These are phyloP conservation scores for Annona squamosa DNA, from an alignment of 164 flowering plant genomes.

Conservation along the genomic window DNA sequence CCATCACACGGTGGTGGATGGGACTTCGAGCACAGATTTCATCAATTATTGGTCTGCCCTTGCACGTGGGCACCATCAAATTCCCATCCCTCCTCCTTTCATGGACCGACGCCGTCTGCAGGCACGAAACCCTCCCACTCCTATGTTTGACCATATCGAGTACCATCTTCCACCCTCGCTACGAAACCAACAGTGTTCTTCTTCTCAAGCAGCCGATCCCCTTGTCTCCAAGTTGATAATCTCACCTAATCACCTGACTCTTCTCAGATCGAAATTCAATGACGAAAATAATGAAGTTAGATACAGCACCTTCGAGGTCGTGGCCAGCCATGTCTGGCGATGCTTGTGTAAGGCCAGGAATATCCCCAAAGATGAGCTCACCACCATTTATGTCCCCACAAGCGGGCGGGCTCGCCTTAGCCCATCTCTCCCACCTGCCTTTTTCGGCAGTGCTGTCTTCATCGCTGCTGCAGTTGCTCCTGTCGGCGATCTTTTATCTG, in stretches of 20 bases:
- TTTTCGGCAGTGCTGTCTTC: slow-evolving; percentile 26
- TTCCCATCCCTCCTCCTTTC: slow-evolving; percentile 40
- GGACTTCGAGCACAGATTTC: slow-evolving; percentile 54
- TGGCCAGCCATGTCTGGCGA: slow-evolving; percentile 34
- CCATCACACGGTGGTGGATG: slow-evolving; percentile 69
- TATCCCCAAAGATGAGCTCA: slow-evolving; percentile 11
- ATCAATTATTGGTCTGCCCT: slow-evolving; percentile 62
- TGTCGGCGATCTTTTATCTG: slow-evolving; percentile 23
- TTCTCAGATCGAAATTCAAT: slow-evolving; percentile 36
- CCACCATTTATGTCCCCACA: slow-evolving; percentile 11
- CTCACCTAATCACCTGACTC: slow-evolving; percentile 34
- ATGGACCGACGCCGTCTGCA: slow-evolving; percentile 54
- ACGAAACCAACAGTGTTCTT: slow-evolving; percentile 5
- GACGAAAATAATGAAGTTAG: slow-evolving; percentile 26
- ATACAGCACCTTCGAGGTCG: slow-evolving; percentile 28
- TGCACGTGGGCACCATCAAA: slow-evolving; percentile 40
- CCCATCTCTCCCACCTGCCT: slow-evolving; percentile 21
- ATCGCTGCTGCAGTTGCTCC: not conserved
- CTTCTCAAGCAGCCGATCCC: slow-evolving; percentile 10
- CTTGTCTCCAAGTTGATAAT: slow-evolving; percentile 34
- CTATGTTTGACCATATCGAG: slow-evolving; percentile 49
- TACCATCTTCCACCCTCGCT: slow-evolving; percentile 52
- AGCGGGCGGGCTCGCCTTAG: slow-evolving; percentile 17
- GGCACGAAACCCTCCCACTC: slow-evolving; percentile 51
- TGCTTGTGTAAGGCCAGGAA: slow-evolving; percentile 28